Evolutionary conservation across 2,329 filamentous ascomycete genomes (phyloP), one percentile per base, ranked within the genome.

Genomic region (Aureobasidium lini): DNA sequence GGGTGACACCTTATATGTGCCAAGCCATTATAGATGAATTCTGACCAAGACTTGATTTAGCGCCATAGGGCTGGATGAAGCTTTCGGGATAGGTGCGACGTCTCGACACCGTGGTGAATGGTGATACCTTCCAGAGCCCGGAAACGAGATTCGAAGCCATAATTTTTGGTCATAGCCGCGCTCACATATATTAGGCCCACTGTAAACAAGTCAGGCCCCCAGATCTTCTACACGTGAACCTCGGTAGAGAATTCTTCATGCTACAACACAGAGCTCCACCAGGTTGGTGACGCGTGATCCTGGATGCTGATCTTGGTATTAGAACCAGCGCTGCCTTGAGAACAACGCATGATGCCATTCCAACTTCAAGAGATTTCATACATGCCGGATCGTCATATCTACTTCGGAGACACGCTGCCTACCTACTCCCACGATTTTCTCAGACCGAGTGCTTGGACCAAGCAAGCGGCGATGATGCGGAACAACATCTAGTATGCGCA

Each of bases 391-490:
- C 23, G 23, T 23, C 23, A 23, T 23, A 23, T 23, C 23, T 23
- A 23, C 23, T 23, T 23, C 23, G 23, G 23, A 23, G n/a, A 28
- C 34, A 3, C 34, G n/a, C 8, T 29, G 11, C 34, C 15, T 16
- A 39, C 6, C 16, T 48, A 13, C 32, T 6, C 16, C 11, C 34
- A 29, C n/a, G 3, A 52, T 11, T 10, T 18, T 52, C 34, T 10
- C 6, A 52, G 48, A 52, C 39, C 34, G 48, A 52, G 31, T 44
- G 52, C 52, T 44, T 56, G 39, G 52, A 6, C 52, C 52, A 56
- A 15, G 10, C 37, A 15, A 44, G 31, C 40, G 31, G 39, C 52
- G 52, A 56, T 56, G 52, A 56, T 56, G 37, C 37, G 37, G 52
- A 16, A 44, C 31, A 15, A 37, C 31, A 44, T 23, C 34, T n/a